phyloP scores from a whole-genome alignment of 495 filamentous ascomycete genomes.

The Xylaria nigripes region DNA sequence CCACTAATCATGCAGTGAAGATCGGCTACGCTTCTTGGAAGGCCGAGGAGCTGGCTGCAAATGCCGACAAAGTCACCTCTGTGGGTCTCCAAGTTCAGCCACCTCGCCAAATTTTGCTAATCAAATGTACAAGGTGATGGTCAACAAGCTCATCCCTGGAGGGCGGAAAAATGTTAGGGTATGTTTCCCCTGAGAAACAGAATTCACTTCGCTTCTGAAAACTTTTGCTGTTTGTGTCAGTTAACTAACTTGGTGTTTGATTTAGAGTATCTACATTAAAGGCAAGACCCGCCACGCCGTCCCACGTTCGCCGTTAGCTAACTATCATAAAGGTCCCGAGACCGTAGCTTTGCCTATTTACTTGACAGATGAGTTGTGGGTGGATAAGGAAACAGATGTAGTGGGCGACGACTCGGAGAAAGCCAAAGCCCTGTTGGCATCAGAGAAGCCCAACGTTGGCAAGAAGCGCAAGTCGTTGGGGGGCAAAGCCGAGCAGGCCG shows the following conservation, averaged over 20 bases:
- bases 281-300: not conserved
- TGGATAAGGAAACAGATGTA: constrained; percentile 65
- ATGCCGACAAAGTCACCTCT: constrained; percentile 28
- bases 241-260: not conserved
- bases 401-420: constrained; percentile 51
- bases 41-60: constrained; percentile 67
- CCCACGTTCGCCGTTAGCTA: not conserved
- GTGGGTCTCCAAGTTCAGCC: not conserved
- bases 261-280: constrained; percentile 69
- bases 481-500: constrained; percentile 22
- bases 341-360: constrained; percentile 86
- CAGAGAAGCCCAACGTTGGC: constrained; percentile 48
- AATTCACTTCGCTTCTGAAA: not conserved
- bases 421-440: constrained; percentile 31
- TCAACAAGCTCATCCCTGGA: constrained; percentile 69
- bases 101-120: constrained; percentile 36
- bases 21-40: constrained; percentile 66
- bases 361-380: constrained; percentile 84
- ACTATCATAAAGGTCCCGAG: constrained; percentile 45
- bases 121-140: constrained; percentile 57
- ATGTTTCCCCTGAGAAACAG: not conserved
- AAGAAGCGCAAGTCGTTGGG: constrained; percentile 58
- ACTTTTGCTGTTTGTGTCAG: not conserved
- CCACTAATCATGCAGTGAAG: constrained; percentile 55
- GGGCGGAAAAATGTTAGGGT: constrained; percentile 73